Conservation (phyloP, 257 asterid species). For the Solanum virginianum region DNA sequence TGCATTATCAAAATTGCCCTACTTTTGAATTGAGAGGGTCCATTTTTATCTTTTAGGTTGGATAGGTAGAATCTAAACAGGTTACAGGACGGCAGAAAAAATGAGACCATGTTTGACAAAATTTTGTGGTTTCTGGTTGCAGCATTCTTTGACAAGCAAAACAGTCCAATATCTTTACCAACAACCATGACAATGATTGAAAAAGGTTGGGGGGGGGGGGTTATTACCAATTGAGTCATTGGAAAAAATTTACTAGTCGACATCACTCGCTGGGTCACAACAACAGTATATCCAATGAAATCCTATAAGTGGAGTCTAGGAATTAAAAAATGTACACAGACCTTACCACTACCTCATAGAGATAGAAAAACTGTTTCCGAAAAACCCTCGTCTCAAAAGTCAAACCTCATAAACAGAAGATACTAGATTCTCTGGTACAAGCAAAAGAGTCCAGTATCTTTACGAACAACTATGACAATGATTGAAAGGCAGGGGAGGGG, state of each 20-base stretch:
- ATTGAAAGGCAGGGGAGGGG: no score
- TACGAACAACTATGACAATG: no score
- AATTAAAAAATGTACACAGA: no score
- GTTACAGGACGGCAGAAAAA: not conserved
- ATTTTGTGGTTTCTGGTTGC: not conserved
- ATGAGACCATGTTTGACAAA: not conserved
- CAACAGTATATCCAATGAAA: no score
- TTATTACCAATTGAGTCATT: not conserved
- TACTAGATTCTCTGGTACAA: no score
- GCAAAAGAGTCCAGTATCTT: no score
- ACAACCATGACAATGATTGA: not conserved
- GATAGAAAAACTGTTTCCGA: no score
- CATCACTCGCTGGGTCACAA: no score
- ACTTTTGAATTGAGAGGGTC: not conserved
- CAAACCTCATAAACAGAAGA: no score
- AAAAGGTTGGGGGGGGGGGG: rapidly evolving
- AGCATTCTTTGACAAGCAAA: not conserved
- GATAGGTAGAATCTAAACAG: not conserved
- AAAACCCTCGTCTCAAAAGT: no score
- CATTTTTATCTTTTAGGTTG: not conserved
- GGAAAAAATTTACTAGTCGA: not conserved
- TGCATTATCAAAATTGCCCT: not conserved
- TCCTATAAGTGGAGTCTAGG: no score
- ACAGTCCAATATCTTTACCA: not conserved
- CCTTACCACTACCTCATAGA: no score